Evolutionary conservation across 805 yeast genomes (phyloP), one percentile per base, ranked within the genome.

Genomic region (Saturnispora gosingensis): DNA sequence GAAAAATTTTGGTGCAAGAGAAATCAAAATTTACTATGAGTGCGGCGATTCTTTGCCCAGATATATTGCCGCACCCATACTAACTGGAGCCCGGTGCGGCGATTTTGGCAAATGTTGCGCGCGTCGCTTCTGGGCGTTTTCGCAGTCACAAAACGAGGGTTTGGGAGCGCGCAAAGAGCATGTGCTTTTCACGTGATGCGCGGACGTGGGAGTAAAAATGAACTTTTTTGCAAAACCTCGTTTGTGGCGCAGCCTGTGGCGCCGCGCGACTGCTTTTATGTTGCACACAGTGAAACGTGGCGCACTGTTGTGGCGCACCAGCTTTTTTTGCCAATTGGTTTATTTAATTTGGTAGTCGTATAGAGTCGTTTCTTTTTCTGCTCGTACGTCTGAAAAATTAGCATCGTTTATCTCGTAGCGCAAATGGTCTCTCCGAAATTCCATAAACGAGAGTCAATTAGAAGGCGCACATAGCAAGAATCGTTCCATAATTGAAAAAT

Each of bases 91-190:
- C 11, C 15, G 15, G 22, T 38, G 42, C 42, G 42, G 42, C 42
- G 16, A 30, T 9, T 38, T 18, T 18, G 5, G 7, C 11, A 7
- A 18, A 4, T 8, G 8, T 8, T 5, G 42, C 16, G 42, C 42
- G 42, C 42, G 42, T 18, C 42, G 22, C 16, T n/a, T 11, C 3
- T 4, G 16, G 13, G 8, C 3, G 1, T 18, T 18, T 18, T 18
- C 42, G 44, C 44, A 40, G 44, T 40, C 44, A 40, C 49, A 39
- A 20, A 46, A 46, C 25, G 24, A 39, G 43, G 43, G 43, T 20
- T 39, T 5, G 36, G 13, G 15, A 6, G 35, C 38, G 27, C 5
- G 10, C 20, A 10, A 2, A 4, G 3, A 7, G 8, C 28, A 25
- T 25, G 28, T 25, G 28, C 6, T 25, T n/a, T 6, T 32, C 48